These are phyloP conservation scores for Copromyces sp. DNA, from an alignment of 495 filamentous ascomycete genomes.

Conservation along the genomic window DNA sequence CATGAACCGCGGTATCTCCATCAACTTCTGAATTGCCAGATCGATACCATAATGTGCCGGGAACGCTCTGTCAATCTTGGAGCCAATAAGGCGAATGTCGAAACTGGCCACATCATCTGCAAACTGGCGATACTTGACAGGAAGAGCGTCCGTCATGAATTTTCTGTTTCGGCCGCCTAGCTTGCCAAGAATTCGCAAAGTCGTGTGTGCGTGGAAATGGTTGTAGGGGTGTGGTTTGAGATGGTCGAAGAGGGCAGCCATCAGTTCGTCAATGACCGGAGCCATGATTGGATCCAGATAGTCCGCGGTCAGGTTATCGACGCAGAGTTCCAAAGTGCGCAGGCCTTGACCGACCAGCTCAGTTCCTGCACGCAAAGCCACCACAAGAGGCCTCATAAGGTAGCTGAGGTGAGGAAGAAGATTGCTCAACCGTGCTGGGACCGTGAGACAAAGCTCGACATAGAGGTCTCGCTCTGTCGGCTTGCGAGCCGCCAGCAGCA, in stretches of 20 bases:
- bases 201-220: slow-evolving; percentile 94
- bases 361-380: slow-evolving; percentile 80
- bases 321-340: slow-evolving; percentile 88
- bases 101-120: slow-evolving; percentile 79
- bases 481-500: slow-evolving; percentile 80
- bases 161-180: slow-evolving; percentile 90
- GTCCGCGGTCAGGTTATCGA: slow-evolving; percentile 95
- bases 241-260: slow-evolving; percentile 94
- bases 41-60: slow-evolving; percentile 79
- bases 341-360: slow-evolving; percentile 93
- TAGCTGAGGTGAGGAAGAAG: slow-evolving; percentile 94
- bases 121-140: slow-evolving; percentile 69
- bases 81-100: slow-evolving; percentile 79
- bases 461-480: slow-evolving; percentile 88
- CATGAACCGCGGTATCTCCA: slow-evolving; percentile 58
- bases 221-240: slow-evolving; percentile 85
- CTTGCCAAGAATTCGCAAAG: slow-evolving; percentile 96
- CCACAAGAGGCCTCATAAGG: slow-evolving; percentile 92
- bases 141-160: slow-evolving; percentile 80
- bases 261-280: slow-evolving; percentile 94
- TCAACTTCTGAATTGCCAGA: slow-evolving; percentile 73
- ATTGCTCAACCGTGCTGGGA: slow-evolving; percentile 90
- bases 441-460: slow-evolving; percentile 91
- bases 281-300: slow-evolving; percentile 99
- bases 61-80: slow-evolving; percentile 77